Conservation (phyloP, 2,329 filamentous ascomycete genomes). For the Penicillium sp. region DNA sequence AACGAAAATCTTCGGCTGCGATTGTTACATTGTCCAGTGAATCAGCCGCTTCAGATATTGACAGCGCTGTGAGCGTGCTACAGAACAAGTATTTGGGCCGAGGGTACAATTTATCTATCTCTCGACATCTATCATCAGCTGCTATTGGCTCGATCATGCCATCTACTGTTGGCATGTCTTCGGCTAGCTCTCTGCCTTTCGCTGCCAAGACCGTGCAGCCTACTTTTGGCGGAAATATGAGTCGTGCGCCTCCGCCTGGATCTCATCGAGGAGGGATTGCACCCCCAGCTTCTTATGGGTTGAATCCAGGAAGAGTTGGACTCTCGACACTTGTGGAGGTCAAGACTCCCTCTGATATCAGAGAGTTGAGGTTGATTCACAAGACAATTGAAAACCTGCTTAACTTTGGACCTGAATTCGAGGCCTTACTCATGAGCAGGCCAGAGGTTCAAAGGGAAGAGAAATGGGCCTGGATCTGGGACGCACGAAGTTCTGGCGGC, state of each 20-base stretch:
- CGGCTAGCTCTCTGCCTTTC: slow-evolving; percentile 64
- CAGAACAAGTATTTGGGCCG: slow-evolving; percentile 84
- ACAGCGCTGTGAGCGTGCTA: slow-evolving; percentile 70
- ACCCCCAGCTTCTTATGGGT: slow-evolving; percentile 69
- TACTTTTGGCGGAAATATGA: slow-evolving; percentile 47
- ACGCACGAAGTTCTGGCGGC: slow-evolving; percentile 72
- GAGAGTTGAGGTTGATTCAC: slow-evolving; percentile 79
- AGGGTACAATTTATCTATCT: slow-evolving; percentile 76
- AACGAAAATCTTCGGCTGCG: slow-evolving; percentile 70
- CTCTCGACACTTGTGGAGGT: slow-evolving; percentile 67
- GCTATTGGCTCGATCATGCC: slow-evolving; percentile 58
- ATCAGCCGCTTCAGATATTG: slow-evolving; percentile 79
- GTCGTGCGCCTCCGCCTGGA: slow-evolving; percentile 48
- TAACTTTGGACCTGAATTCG: slow-evolving; percentile 79
- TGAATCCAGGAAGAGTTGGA: slow-evolving; percentile 46
- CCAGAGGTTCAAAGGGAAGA: slow-evolving; percentile 80
- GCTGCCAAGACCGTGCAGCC: slow-evolving; percentile 67
- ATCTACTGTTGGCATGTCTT: slow-evolving; percentile 47
- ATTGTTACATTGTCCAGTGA: slow-evolving; percentile 79
- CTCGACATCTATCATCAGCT: slow-evolving; percentile 77
- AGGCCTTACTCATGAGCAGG: slow-evolving; percentile 85
- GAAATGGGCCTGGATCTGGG: slow-evolving; percentile 93
- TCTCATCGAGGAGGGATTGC: slow-evolving; percentile 65
- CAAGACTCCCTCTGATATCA: slow-evolving; percentile 71
- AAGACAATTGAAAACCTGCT: slow-evolving; percentile 79